Base-by-base conservation (phyloP, 2,329 filamentous ascomycete species). In the Beauveria sp. region DNA sequence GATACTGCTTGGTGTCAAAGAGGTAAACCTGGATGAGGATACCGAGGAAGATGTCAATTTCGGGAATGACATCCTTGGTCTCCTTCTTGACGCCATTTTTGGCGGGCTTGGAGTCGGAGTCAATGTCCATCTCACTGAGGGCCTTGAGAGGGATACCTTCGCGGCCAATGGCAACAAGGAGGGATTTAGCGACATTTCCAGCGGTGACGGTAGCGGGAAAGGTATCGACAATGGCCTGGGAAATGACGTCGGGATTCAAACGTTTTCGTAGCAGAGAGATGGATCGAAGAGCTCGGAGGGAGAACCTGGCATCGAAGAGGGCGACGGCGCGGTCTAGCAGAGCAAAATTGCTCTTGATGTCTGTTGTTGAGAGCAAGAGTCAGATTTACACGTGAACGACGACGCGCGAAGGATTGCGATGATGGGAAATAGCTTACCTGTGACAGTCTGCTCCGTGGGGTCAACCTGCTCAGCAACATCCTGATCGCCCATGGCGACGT, bases 251-350 rank as follows among this genome's bases (percentile, higher is more conserved):
- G 63, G 90, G 84, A 16, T 88, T 90, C 68, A 96, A 83, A 67
- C 91, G 87, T 82, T 98, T 98, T 74, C 95, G 91, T 74, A 98
- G 88, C 61, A 92, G 93, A 46, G 95, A 96, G 78, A 98, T 96
- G 69, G 93, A 96, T 70, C 95, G 89, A 66, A 99, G 85, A 65
- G 95, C 95, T 72, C 95, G 87, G 66, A 99, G 88, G 62, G 93
- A 91, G 78, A 97, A 99, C 80, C 95, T 88, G 63, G 93, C 87
- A 77, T 99, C 95, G 75, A 98, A 99, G 69, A 96, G 86, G 66
- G 88, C 83, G 66, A 99, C 93, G 67, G 93, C 95, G 71, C 92
- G 89, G 72, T 97, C 93, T 71, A 99, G 84, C 66, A 99, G 84
- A 58, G 86, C 85, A 73, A 97, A 97, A 78, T 96, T 97, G 82